phyloP scores from a whole-genome alignment of 176 grass and related monocot genomes.

The Musa schizocarpa region DNA sequence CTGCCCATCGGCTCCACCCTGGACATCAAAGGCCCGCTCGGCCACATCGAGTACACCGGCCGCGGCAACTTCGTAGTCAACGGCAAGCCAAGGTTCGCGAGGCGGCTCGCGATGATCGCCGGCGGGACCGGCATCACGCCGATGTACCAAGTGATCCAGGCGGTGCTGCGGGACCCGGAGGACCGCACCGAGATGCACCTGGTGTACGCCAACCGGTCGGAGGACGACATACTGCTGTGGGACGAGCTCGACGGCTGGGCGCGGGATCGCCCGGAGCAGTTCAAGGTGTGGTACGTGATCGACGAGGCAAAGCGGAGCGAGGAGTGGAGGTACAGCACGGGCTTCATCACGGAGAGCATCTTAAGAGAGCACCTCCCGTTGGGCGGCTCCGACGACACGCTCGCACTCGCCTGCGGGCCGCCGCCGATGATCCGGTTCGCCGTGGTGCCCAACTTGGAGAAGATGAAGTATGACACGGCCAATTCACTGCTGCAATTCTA shows the following conservation, averaged over 20 bases:
- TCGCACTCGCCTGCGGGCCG: conserved; percentile 68
- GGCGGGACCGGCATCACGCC: conserved; percentile 87
- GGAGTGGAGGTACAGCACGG: conserved; percentile 45
- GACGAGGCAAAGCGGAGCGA: conserved; percentile 21
- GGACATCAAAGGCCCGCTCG: conserved; percentile 12
- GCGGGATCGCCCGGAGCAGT: conserved; percentile 26
- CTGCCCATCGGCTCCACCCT: conserved; percentile 5
- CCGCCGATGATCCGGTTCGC: conserved; percentile 60
- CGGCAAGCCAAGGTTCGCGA: conserved; percentile 35
- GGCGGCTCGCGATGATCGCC: conserved; percentile 63
- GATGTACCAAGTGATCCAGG: conserved; percentile 83
- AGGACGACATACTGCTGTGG: conserved; percentile 55
- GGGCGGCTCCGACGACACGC: conserved; percentile 33
- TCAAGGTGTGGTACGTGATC: conserved; percentile 87
- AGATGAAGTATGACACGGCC: conserved; percentile 52
- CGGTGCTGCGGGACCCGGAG: conserved; percentile 33
- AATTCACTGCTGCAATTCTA: conserved; percentile 19
- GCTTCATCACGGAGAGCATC: conserved; percentile 35
- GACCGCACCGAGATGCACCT: conserved; percentile 20
- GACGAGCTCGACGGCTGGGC: conserved; percentile 60
- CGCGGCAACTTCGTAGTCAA: conserved; percentile 37
- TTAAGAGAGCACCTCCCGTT: conserved; percentile 48
- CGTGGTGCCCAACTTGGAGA: conserved; percentile 62
- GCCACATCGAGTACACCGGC: conserved; percentile 25
- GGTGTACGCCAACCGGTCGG: conserved; percentile 17